These are phyloP conservation scores for Cladosporium velox DNA, from an alignment of 2,329 filamentous ascomycete genomes.

Conservation along the genomic window DNA sequence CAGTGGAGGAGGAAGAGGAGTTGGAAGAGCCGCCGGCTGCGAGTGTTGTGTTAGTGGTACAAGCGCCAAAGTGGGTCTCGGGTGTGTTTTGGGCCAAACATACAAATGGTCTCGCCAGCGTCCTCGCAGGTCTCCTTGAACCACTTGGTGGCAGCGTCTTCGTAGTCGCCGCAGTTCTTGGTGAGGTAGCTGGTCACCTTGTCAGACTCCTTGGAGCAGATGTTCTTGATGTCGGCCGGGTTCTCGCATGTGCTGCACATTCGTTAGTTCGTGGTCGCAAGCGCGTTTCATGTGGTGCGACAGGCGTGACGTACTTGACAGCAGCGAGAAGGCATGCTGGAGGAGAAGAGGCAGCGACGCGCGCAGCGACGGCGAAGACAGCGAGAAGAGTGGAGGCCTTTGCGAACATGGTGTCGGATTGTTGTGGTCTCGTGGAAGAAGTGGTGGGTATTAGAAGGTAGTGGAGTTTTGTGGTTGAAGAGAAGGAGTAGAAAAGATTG, in stretches of 20 bases:
- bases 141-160: slow-evolving; percentile 33
- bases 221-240: slow-evolving; percentile 35
- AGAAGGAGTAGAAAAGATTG: not conserved
- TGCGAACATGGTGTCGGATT: slow-evolving; percentile 45
- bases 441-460: slow-evolving; percentile 5
- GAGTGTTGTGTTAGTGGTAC: slow-evolving; percentile 6
- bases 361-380: slow-evolving; percentile 48
- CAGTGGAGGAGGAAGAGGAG: slow-evolving; percentile 23
- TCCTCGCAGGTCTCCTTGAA: slow-evolving; percentile 37
- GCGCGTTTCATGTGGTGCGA: not conserved
- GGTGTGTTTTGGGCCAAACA: slow-evolving; percentile 14
- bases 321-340: slow-evolving; percentile 55
- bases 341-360: slow-evolving; percentile 46
- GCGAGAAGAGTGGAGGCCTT: slow-evolving; percentile 47
- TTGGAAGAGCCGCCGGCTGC: slow-evolving; percentile 22
- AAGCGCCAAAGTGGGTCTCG: not conserved
- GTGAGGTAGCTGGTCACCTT: slow-evolving; percentile 28
- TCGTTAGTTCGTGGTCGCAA: slow-evolving; percentile 21
- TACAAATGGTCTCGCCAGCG: slow-evolving; percentile 37
- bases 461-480: not conserved
- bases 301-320: slow-evolving; percentile 48
- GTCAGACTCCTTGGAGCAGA: slow-evolving; percentile 33
- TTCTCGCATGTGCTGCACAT: slow-evolving; percentile 35
- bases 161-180: slow-evolving; percentile 35
- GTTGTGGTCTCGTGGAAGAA: slow-evolving; percentile 13